phyloP scores from a whole-genome alignment of 306 rosid genomes.

The Mimosa pudica region DNA sequence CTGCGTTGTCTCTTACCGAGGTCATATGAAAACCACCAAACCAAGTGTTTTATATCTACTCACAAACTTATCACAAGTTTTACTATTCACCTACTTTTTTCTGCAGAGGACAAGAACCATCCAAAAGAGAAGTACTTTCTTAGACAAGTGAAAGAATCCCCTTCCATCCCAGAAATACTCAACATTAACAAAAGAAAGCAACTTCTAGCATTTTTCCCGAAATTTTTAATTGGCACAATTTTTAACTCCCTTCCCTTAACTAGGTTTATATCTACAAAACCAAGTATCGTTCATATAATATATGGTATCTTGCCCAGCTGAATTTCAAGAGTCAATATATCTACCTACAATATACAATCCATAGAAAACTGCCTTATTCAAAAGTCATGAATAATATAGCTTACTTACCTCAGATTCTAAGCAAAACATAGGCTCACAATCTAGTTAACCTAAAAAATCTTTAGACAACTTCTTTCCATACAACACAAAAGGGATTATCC shows the following conservation, averaged over 20 bases:
- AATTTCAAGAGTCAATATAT: background rate
- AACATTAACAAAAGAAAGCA: constrained; percentile 3
- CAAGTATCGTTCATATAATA: background rate
- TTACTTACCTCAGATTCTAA: background rate
- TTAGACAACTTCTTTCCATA: background rate
- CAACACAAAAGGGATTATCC: background rate
- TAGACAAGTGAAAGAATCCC: background rate
- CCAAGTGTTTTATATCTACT: background rate
- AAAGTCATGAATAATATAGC: background rate
- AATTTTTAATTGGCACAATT: background rate
- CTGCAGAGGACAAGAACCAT: background rate
- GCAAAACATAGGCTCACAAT: background rate
- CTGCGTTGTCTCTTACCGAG: background rate
- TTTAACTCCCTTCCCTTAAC: background rate
- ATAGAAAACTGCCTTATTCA: background rate
- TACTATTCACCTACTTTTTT: background rate
- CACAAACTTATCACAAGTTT: background rate
- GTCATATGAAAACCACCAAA: background rate
- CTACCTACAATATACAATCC: background rate
- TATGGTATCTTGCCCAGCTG: background rate
- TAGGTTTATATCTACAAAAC: background rate
- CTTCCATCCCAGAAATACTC: background rate
- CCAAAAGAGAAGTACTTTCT: background rate
- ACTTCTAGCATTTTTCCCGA: background rate
- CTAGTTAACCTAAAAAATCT: background rate